Conservation (phyloP, 2,329 filamentous ascomycete species). For the Karstenula rhodostoma region DNA sequence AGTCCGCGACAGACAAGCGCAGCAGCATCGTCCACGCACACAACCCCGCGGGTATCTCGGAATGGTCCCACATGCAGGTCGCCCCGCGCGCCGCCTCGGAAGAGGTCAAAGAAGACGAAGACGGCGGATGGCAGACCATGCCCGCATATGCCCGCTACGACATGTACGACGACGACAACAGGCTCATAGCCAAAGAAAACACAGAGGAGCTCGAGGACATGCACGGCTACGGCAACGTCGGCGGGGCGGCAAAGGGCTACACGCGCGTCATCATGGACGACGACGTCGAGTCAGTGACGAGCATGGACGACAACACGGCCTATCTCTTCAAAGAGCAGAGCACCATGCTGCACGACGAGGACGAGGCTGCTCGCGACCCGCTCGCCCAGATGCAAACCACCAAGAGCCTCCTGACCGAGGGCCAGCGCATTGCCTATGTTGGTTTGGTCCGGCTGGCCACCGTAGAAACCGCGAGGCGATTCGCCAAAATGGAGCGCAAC, state of each 20-base stretch:
- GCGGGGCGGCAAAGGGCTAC: slow-evolving; percentile 93
- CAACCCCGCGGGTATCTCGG: slow-evolving; percentile 63
- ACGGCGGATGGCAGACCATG: slow-evolving; percentile 93
- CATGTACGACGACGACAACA: slow-evolving; percentile 94
- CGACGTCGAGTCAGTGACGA: slow-evolving; percentile 90
- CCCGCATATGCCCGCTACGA: slow-evolving; percentile 91
- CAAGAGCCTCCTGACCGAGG: slow-evolving; percentile 93
- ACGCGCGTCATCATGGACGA: slow-evolving; percentile 95
- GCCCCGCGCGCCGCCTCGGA: slow-evolving; percentile 59
- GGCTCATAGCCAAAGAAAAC: slow-evolving; percentile 82
- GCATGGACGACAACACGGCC: slow-evolving; percentile 95
- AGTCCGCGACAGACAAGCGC: slow-evolving; percentile 14
- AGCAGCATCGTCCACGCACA: slow-evolving; percentile 21
- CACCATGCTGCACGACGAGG: slow-evolving; percentile 70
- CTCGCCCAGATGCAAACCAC: slow-evolving; percentile 93
- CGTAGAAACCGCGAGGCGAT: slow-evolving; percentile 75
- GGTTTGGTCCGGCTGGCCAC: slow-evolving; percentile 85
- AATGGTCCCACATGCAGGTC: slow-evolving; percentile 90
- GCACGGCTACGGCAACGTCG: slow-evolving; percentile 77
- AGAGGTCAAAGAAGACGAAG: slow-evolving; percentile 64
- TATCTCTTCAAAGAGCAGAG: slow-evolving; percentile 87
- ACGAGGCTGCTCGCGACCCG: slow-evolving; percentile 80
- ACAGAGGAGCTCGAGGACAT: slow-evolving; percentile 72
- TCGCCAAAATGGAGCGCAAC: slow-evolving; percentile 68
- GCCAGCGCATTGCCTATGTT: slow-evolving; percentile 95